Evolutionary conservation across 352 stramenopile species (phyloP), one percentile per base, ranked within the genome.

Genomic region (Pythium diclinum): DNA sequence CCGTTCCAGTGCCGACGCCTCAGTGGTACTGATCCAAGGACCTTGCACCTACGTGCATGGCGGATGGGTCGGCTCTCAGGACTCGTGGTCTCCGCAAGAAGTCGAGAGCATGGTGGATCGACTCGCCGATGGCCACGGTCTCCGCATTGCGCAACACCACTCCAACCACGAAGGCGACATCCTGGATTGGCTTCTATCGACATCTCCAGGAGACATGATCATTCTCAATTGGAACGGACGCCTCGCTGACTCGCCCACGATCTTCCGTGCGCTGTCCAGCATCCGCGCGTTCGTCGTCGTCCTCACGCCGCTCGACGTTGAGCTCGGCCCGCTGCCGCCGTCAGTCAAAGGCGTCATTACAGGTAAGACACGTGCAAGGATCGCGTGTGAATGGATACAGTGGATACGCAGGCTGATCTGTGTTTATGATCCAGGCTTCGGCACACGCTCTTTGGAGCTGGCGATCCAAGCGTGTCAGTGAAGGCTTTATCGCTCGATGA

Each of bases 141-240:
- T 54, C 9, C 32, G 6, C 10, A 21, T 74, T 11, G 40, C 28
- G 17, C 65, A 52, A 9, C 55, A 42, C 28, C 57, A 78, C 40
- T 72, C 69, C 19, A 78, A 78, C 54, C 48, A 66, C 48, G 72
- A 78, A 69, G 68, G 68, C 23, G 47, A 78, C 32, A 74, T 76
- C 38, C 46, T 78, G 23, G 68, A 78, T 46, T 74, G 55, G 65
- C 48, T 78, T 17, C 69, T 78, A 17, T 38, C 19, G 5, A 52
- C 71, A 4, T 28, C 55, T 9, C 42, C 60, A 7, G 28, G 36
- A 3, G 65, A 59, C 19, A 57, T 71, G 25, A 63, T 87, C 34
- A 66, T 87, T 7, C 33, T 87, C 34, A 79, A 67, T 34, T 85
- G 75, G 75, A 77, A 76, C 54, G 71, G 61, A 6, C 63, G 60